Evolutionary conservation across 83 land plant species (phyloP), one percentile per base, ranked within the genome.

Genomic region (Picea engelmannii): DNA sequence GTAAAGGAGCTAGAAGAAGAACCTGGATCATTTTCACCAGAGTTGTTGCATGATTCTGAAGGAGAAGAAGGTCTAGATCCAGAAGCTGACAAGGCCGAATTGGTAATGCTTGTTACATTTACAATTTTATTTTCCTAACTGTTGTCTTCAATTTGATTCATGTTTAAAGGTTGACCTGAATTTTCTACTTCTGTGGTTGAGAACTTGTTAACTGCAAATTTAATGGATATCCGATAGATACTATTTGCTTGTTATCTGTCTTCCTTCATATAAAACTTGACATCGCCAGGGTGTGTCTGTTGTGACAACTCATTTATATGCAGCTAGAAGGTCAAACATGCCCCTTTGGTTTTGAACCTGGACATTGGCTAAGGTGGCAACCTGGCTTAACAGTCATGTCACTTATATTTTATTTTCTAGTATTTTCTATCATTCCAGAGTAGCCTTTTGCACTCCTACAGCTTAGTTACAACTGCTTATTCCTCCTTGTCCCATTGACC

Each of bases 11-110:
- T 61, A 13, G 98, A 97, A 68, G 94, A 91, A 70, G 95, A 94
- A 58, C 87, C 92, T 58, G 99, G 99, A 47, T 96, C 99, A 66
- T 98, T 88, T 82, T 98, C 99, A 44, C 99, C 99, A 21, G 91
- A 94, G 81, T 84, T 92, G 16, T 81, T 91, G 67, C 99, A 92
- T 81, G 94, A 88, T 75, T 92, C 87, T 81, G 99, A 98, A 79
- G 93, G 85, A 68, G 93, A 90, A 83, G 99, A 94, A 78, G 95
- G 92, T 69, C 84, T 98, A 83, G 99, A 98, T 84, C 99, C 99
- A 81, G 99, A 94, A 84, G 95, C 88, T 74, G 99, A 98, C 73
- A 88, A 84, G 82, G 94, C 89, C 61, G 92, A 91, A 65, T 85
- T 96, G 94, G 99, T 95, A 86, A 81, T 42, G 47, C 4, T 60